Percentiles rank a stretch among this genome's conserved stretches.
Conservation (phyloP, 176 grass and related monocot genomes). For the Oryza rufipogon region DNA sequence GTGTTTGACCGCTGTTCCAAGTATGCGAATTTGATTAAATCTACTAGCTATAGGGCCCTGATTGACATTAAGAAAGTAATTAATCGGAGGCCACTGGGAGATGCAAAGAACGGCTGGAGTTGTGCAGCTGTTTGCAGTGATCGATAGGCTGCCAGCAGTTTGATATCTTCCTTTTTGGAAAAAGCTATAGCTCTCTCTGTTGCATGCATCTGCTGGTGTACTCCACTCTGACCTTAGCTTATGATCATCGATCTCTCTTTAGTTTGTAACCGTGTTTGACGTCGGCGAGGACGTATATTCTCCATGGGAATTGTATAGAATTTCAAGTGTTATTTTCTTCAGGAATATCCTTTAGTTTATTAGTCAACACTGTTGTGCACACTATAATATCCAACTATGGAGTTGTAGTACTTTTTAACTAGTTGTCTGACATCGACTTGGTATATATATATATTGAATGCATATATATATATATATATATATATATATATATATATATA, state of each 20-base stretch:
- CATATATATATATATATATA: too few species aligned
- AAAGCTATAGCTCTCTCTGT: neutral
- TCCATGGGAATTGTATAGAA: neutral
- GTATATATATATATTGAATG: too few species aligned
- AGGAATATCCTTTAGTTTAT: too few species aligned
- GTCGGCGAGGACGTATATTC: neutral
- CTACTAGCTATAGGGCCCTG: neutral
- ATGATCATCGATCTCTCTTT: neutral
- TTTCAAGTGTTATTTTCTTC: neutral
- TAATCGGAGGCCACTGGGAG: neutral
- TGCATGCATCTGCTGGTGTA: neutral
- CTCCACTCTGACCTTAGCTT: neutral
- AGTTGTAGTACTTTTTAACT: too few species aligned
- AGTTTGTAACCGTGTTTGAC: slow-evolving; percentile 1
- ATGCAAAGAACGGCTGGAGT: slow-evolving; percentile 39
- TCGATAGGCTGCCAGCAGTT: neutral
- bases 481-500: too few species aligned
- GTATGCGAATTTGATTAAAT: neutral
- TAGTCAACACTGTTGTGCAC: too few species aligned
- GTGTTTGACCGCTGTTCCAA: neutral
- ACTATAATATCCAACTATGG: too few species aligned
- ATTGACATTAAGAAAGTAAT: neutral
- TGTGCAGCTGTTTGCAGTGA: neutral
- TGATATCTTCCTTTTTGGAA: neutral
- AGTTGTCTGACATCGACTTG: too few species aligned